Percentiles rank a stretch among this genome's conserved stretches.
Evolutionary conservation across 2,329 filamentous ascomycete genomes (phyloP).

Genomic region (Thyridium curvatum): DNA sequence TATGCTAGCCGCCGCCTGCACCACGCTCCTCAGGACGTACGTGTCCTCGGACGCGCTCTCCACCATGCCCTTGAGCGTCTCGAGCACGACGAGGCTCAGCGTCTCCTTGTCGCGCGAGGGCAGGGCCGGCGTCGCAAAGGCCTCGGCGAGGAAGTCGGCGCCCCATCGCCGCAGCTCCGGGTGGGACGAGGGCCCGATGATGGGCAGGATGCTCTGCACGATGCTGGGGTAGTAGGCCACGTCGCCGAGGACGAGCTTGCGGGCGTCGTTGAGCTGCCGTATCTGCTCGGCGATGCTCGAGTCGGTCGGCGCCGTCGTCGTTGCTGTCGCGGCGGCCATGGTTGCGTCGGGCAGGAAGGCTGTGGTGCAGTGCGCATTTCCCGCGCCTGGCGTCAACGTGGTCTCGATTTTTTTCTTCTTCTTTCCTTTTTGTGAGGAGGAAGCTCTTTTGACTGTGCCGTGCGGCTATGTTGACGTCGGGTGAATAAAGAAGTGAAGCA

Average conservation of each 20-base stretch:
- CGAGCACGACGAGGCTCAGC: slow-evolving; percentile 69
- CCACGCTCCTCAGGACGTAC: slow-evolving; percentile 75
- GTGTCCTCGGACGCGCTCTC: slow-evolving; percentile 70
- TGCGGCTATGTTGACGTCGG: too few relatives aligned
- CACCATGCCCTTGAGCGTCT: slow-evolving; percentile 65
- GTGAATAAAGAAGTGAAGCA: too few relatives aligned
- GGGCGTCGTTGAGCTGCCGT: slow-evolving; percentile 81
- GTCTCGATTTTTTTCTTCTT: too few relatives aligned
- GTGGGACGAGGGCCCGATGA: slow-evolving; percentile 68
- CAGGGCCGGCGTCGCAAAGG: slow-evolving; percentile 87
- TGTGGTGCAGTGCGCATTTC: too few relatives aligned
- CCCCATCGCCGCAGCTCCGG: slow-evolving; percentile 92
- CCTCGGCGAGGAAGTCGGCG: slow-evolving; percentile 90
- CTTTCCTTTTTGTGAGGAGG: too few relatives aligned
- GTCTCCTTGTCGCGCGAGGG: slow-evolving; percentile 72
- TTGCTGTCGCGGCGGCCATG: too few relatives aligned
- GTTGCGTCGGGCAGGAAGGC: too few relatives aligned
- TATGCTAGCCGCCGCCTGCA: slow-evolving; percentile 85
- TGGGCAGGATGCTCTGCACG: slow-evolving; percentile 86
- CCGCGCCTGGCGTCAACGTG: too few relatives aligned
- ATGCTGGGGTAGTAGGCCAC: slow-evolving; percentile 86
- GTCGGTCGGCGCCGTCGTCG: too few relatives aligned
- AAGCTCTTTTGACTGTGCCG: too few relatives aligned
- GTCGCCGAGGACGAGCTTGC: slow-evolving; percentile 82
- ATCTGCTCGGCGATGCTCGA: slow-evolving; percentile 63